Percentiles rank a stretch among this genome's conserved stretches.
Conservation (phyloP, 495 filamentous ascomycete species). For the Cryomyces minteri region DNA sequence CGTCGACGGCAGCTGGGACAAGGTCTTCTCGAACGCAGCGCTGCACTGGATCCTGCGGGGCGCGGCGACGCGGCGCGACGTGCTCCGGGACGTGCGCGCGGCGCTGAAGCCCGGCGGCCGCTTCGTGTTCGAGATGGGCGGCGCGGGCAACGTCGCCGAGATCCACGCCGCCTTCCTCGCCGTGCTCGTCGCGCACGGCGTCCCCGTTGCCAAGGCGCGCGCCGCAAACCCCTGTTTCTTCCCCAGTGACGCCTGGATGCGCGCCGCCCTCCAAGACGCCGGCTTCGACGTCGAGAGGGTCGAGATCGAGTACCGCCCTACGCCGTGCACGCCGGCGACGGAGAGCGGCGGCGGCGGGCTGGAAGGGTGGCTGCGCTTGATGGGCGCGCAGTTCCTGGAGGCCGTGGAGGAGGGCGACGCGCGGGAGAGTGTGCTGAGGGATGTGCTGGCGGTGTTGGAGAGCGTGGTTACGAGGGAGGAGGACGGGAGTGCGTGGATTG, state of each 20-base stretch:
- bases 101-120: conserved; percentile 36
- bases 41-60: conserved; percentile 58
- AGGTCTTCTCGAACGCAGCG: conserved; percentile 63
- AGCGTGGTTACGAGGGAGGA: conserved; percentile 29
- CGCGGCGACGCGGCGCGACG: conserved; percentile 16
- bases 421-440: conserved; percentile 19
- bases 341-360: conserved; percentile 32
- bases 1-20: conserved; percentile 27
- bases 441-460: conserved; percentile 33
- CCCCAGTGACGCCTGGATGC: conserved; percentile 40
- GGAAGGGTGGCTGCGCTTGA: conserved; percentile 50
- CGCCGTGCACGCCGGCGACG: conserved; percentile 31
- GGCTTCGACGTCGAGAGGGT: conserved; percentile 43
- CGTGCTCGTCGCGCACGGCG: conserved; percentile 31
- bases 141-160: conserved; percentile 49
- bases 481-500: conserved; percentile 41
- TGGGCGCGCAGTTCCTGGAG: conserved; percentile 39
- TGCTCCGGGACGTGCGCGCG: conserved; percentile 26
- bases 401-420: too few species aligned
- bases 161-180: conserved; percentile 37
- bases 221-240: conserved; percentile 55
- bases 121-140: conserved; percentile 61
- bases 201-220: conserved; percentile 27
- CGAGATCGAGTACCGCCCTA: conserved; percentile 49
- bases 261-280: conserved; percentile 26